A percentile compares a stretch with the other conserved stretches of the same genome.
phyloP scores from a whole-genome alignment of 2,329 filamentous ascomycete species.

The Colletotrichum tropicicola region DNA sequence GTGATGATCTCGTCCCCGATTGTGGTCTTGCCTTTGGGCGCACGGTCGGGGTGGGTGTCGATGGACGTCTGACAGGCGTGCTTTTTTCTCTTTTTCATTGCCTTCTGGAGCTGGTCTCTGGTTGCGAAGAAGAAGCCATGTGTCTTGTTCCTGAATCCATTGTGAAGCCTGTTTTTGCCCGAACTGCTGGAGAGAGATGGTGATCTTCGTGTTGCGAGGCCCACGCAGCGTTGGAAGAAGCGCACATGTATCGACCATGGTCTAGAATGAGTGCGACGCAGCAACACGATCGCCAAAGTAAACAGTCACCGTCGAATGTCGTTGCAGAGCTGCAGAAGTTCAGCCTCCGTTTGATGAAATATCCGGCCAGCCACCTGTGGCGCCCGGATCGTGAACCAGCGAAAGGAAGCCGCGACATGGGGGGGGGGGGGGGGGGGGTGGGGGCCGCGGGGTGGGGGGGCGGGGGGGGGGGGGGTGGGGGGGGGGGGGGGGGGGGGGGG shows the following conservation, averaged over 20 bases:
- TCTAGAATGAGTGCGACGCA: too few relatives aligned
- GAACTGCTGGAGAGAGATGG: neutral
- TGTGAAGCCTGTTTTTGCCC: too few relatives aligned
- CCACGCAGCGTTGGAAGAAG: too few relatives aligned
- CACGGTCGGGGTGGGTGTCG: constrained; percentile 80
- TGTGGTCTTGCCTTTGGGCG: constrained; percentile 80
- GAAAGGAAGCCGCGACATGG: neutral
- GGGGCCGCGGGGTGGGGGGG: too few relatives aligned
- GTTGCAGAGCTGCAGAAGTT: too few relatives aligned
- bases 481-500: too few relatives aligned
- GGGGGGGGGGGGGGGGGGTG: constrained; percentile 11
- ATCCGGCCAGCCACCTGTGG: constrained; percentile 22
- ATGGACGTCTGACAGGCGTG: constrained; percentile 88
- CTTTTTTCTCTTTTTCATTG: constrained; percentile 66
- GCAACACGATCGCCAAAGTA: too few relatives aligned
- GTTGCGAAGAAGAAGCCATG: constrained; percentile 60
- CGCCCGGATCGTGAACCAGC: constrained; percentile 13
- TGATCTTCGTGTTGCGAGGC: too few relatives aligned
- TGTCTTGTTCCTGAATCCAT: neutral
- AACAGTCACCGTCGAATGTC: too few relatives aligned
- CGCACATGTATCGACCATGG: too few relatives aligned
- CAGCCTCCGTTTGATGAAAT: too few relatives aligned
- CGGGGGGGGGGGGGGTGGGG: too few relatives aligned
- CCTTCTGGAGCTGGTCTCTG: constrained; percentile 53
- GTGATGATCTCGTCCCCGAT: constrained; percentile 90